Conservation (phyloP, 352 stramenopile genomes). For the Globisporangium echinulatum region DNA sequence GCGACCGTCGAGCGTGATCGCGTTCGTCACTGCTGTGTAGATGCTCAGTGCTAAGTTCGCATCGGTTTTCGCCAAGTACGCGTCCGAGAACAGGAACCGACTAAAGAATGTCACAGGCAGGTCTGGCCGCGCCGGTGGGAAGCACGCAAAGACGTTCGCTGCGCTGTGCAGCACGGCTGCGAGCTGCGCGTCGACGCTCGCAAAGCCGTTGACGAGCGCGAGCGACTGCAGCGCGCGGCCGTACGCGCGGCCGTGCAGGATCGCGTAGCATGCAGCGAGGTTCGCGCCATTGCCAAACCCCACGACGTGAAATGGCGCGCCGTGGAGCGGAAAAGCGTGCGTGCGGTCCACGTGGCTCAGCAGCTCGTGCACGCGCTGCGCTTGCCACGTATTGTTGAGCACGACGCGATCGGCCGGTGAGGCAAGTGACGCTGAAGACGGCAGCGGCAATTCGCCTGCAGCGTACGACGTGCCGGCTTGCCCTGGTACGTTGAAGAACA, state of each 20-base stretch:
- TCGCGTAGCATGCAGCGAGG: conserved; percentile 67
- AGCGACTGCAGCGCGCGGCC: conserved; percentile 50
- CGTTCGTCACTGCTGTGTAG: conserved; percentile 90
- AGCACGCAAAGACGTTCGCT: conserved; percentile 77
- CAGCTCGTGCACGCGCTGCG: conserved; percentile 79
- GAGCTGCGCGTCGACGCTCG: conserved; percentile 66
- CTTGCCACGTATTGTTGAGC: conserved; percentile 86
- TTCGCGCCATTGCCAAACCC: conserved; percentile 88
- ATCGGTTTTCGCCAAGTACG: conserved; percentile 81
- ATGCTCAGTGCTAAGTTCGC: conserved; percentile 88
- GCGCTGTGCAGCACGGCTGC: conserved; percentile 74
- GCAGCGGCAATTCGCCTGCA: too few species aligned
- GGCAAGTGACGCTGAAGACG: too few species aligned
- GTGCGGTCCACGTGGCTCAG: conserved; percentile 71
- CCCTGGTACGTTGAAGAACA: conserved; percentile 90
- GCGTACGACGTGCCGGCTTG: conserved; percentile 77
- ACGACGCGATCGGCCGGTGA: conserved; percentile 19
- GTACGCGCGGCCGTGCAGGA: conserved; percentile 41
- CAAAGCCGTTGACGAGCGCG: conserved; percentile 83
- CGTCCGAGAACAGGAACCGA: conserved; percentile 91
- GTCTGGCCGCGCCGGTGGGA: conserved; percentile 75
- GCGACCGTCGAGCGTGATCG: conserved; percentile 86
- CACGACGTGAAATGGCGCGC: conserved; percentile 80
- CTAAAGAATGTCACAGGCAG: conserved; percentile 85
- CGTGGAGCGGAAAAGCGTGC: conserved; percentile 55